Conservation (phyloP, 139 green algal genomes). For the Zygnema circumcarinatum region DNA sequence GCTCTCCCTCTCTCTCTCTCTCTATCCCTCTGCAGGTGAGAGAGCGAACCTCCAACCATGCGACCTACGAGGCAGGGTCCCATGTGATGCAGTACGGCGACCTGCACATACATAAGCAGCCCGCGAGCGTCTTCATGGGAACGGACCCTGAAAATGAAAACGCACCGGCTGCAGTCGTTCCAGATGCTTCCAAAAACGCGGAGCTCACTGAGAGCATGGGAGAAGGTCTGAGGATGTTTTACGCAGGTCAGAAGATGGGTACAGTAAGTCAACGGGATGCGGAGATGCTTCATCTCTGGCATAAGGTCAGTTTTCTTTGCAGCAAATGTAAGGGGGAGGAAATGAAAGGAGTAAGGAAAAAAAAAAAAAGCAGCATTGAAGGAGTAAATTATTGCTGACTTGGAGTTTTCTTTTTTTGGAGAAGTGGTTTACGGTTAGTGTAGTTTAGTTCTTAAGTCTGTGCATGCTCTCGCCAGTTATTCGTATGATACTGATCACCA, state of each 20-base stretch:
- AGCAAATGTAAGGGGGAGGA: not conserved
- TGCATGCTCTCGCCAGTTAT: too few relatives aligned
- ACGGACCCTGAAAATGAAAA: constrained; percentile 40
- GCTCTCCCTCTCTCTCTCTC: too few relatives aligned
- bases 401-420: too few relatives aligned
- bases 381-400: too few relatives aligned
- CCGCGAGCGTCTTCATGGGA: constrained; percentile 76
- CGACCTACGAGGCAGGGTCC: constrained; percentile 76
- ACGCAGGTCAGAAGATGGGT: not conserved
- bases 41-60: constrained; percentile 81
- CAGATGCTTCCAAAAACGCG: not conserved
- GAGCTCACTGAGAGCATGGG: not conserved
- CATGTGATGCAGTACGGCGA: constrained; percentile 86
- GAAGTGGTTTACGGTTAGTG: too few relatives aligned
- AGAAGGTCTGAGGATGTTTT: constrained; percentile 9
- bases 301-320: constrained; percentile 52
- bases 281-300: constrained; percentile 78
- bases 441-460: too few relatives aligned
- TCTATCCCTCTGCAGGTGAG: constrained; percentile 61
- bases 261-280: constrained; percentile 81
- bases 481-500: too few relatives aligned
- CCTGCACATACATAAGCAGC: constrained; percentile 74
- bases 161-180: not conserved
- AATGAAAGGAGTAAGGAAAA: too few relatives aligned
- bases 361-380: too few relatives aligned